These are phyloP conservation scores for bread wheat (Triticum aestivum) DNA, from an alignment of 176 grass and related monocot genomes.

Conservation along the genomic window IWGSC_CS_RefSeq_v2.1 NC_057804.1:302473207-302473706, in stretches of 20 bases:
- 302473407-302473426: background rate
- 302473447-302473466: background rate
- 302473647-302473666: background rate
- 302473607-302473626: background rate
- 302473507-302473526: background rate
- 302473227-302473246: background rate
- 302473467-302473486: background rate
- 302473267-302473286: background rate
- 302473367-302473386: background rate
- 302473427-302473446: background rate
- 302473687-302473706: background rate
- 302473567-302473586: background rate
- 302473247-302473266: background rate
- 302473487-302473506: background rate
- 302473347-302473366: background rate
- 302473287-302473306: background rate
- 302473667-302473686: background rate
- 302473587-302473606: background rate
- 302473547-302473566: background rate
- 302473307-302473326: background rate
- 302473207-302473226: no score
- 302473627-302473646: background rate
- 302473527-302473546: conserved; percentile 7
- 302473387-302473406: background rate
- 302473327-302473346: background rate